These are phyloP conservation scores for Stagonosporopsis vannaccii DNA, from an alignment of 2,329 filamentous ascomycete species.

Conservation along the genomic window DNA sequence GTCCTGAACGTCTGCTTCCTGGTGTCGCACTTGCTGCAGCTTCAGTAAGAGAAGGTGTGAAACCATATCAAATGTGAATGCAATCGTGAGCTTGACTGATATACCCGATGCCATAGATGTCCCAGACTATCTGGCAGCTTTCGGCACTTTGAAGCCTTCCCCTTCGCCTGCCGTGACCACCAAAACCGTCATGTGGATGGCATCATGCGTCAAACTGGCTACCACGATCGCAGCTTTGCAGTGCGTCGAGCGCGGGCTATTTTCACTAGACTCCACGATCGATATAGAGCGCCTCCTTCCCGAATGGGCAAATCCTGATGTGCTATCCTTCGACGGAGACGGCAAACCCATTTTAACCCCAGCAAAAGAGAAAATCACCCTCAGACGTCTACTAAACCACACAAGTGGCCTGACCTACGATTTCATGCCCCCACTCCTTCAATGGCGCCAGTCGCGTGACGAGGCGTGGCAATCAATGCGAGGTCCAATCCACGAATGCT, in stretches of 20 bases:
- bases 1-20: constrained; percentile 24
- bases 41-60: constrained; percentile 22
- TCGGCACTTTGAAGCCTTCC: constrained; percentile 25
- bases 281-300: constrained; percentile 34
- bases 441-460: constrained; percentile 24
- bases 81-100: not conserved
- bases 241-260: constrained; percentile 38
- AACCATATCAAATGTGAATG: not conserved
- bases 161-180: constrained; percentile 23
- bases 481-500: constrained; percentile 20
- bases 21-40: constrained; percentile 35
- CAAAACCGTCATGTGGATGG: constrained; percentile 42
- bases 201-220: constrained; percentile 41
- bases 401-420: constrained; percentile 36
- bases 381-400: constrained; percentile 35
- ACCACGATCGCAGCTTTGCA: constrained; percentile 39
- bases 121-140: constrained; percentile 24
- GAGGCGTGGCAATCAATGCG: constrained; percentile 17
- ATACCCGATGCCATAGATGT: not conserved
- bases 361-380: constrained; percentile 29
- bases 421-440: constrained; percentile 24
- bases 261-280: constrained; percentile 32
- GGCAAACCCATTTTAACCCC: constrained; percentile 20
- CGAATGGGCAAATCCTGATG: constrained; percentile 31
- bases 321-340: constrained; percentile 25